Conservation (phyloP, 1,284 basidiomycete species). For the Tranzscheliella williamsii region DNA sequence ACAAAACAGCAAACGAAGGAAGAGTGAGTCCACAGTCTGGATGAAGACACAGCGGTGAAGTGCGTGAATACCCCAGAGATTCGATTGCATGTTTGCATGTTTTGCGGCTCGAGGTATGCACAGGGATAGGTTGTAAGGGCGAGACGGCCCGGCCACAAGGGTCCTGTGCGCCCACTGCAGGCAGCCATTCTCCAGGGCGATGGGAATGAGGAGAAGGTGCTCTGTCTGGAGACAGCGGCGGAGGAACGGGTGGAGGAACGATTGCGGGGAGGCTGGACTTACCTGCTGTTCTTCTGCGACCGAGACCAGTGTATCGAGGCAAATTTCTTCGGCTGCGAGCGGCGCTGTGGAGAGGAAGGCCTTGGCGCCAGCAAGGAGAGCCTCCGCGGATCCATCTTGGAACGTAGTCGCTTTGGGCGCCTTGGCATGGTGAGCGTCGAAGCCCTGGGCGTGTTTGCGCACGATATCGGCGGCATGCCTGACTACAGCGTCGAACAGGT, state of each 20-base stretch:
- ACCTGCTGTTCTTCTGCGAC: conserved; percentile 32
- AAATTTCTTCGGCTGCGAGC: conserved; percentile 21
- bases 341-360: conserved; percentile 14
- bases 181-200: too few relatives aligned
- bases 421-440: conserved; percentile 1
- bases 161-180: too few relatives aligned
- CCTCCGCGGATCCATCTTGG: conserved; percentile 3
- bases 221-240: too few relatives aligned
- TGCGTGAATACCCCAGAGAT: not conserved
- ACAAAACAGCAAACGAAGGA: not conserved
- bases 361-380: conserved; percentile 17
- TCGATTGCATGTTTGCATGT: conserved; percentile 1
- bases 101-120: not conserved
- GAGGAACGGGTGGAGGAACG: too few relatives aligned
- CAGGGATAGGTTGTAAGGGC: too few relatives aligned
- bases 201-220: too few relatives aligned
- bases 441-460: conserved; percentile 22
- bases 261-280: conserved; percentile 2
- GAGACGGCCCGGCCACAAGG: too few relatives aligned
- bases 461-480: conserved; percentile 37
- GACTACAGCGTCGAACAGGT: conserved; percentile 44
- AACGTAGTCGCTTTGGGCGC: conserved; percentile 1
- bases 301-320: conserved; percentile 12
- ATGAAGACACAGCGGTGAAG: not conserved
- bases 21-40: not conserved